Evolutionary conservation across 2,329 filamentous ascomycete genomes (phyloP), one percentile per base, ranked within the genome.

Genomic region (Pyrenochaeta sp.): DNA sequence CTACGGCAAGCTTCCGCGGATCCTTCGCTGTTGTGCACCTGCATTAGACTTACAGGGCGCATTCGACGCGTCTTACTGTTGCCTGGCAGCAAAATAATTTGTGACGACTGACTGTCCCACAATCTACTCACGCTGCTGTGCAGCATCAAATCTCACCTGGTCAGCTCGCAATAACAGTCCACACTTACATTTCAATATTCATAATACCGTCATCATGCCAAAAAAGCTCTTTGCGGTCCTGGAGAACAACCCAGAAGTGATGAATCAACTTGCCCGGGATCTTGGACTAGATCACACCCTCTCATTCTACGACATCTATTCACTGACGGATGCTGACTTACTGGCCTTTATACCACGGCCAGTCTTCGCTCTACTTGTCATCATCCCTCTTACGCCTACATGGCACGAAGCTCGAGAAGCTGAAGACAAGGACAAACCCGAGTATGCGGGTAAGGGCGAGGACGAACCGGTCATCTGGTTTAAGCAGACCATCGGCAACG

Each of bases 381-480:
- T 84, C 61, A 79, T 80, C 15, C 82, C 82, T 1, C 49, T 74
- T 7, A 74, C 71, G n/a, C 49, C 62, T 14, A 56, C 79, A 45
- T 75, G 72, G 72, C n/a, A 68, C 31, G 64, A 63, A 30, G 70
- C 75, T 12, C 80, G 82, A 36, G 71, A 68, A n/a, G 58, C 66
- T 11, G 77, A 83, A 60, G 75, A 79, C 54, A 72, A 71, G 3
- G 67, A 71, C 23, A 77, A 75, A 40, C 50, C 63, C 2, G 67
- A 75, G 7, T 86, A 86, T 60, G 60, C 75, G 3, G 78, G 78
- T 9, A 77, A 64, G 17, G 83, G 83, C 18, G 67, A 75, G 0
- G 59, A 74, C 1, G 83, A 86, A 52, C 82, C 83, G 0, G 78
- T 85, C 4, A 71, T 86, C 18, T 87, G 84, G 83, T 85, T 84